These are phyloP conservation scores for Heterobasidion occidentale DNA, from an alignment of 1,284 basidiomycete species.

Conservation along the genomic window DNA sequence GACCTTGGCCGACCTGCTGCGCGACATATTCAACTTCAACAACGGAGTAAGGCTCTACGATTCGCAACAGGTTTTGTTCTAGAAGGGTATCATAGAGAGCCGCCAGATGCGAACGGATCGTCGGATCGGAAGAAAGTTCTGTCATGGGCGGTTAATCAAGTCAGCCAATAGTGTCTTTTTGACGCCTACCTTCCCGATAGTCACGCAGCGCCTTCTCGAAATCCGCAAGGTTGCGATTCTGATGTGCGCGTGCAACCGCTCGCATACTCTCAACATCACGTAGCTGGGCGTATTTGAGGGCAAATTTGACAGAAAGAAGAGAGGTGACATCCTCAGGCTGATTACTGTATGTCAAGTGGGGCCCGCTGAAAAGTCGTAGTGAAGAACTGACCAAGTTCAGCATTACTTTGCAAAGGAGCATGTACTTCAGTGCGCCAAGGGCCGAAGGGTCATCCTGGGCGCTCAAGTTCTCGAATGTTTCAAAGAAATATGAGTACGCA, in stretches of 20 bases:
- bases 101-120: conserved; percentile 90
- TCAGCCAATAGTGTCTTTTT: background rate
- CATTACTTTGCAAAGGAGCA: conserved; percentile 98
- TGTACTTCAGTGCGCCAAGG: conserved; percentile 91
- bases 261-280: conserved; percentile 94
- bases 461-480: conserved; percentile 83
- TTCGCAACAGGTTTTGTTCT: conserved; percentile 90
- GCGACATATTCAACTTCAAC: conserved; percentile 92
- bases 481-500: conserved; percentile 96
- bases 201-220: conserved; percentile 87
- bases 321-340: conserved; percentile 91
- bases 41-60: conserved; percentile 92
- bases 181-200: conserved; percentile 68
- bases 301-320: conserved; percentile 82
- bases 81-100: conserved; percentile 92
- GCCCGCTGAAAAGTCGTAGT: no score
- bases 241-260: conserved; percentile 88
- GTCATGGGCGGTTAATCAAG: background rate
- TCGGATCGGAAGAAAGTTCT: conserved; percentile 92
- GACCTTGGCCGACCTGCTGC: conserved; percentile 81
- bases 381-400: conserved; percentile 69
- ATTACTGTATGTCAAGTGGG: background rate
- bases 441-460: conserved; percentile 70
- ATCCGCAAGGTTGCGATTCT: conserved; percentile 81
- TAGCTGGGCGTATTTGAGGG: conserved; percentile 75